Base-by-base conservation (phyloP, 1,139 yeast species). In the Yamadazyma pseudoaaseri region DNA sequence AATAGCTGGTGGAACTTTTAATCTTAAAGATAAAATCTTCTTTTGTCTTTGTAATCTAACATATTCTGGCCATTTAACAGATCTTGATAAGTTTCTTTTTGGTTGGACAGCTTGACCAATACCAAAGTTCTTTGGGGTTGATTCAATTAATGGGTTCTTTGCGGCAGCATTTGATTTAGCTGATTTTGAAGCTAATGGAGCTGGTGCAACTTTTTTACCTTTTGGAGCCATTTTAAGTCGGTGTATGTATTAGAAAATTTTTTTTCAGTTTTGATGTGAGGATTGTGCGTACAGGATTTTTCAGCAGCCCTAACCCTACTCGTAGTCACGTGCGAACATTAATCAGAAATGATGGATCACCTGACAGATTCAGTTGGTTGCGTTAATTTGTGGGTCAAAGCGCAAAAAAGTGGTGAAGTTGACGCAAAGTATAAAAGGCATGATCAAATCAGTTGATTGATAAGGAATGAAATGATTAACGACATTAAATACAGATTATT, bases 1-100 rank as follows among this genome's bases (percentile, higher is more conserved):
- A 64, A 90, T 82, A 51, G 97, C 85, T 61, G 98, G 98, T 53
- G 98, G 98, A 62, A 90, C 97, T 84, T 90, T 90, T 65, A 90
- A 81, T 82, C 98, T 89, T 70, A 89, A 69, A 57, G 84, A 76
- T 68, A 90, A 79, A 62, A 90, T 85, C 79, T 90, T 90, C 86
- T 82, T 90, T 78, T 92, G 97, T 81, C 97, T 87, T 54, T 59
- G 64, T 48, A 65, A 77, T 77, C 95, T 87, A 56, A 90, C 95
- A 70, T 89, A 89, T 73, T 84, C 94, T 64, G 96, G 96, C 96
- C 96, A 89, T 73, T 83, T 89, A 63, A 87, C 96, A 66, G 83
- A 87, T 71, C 96, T 85, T 48, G 90, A 72, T 62, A 87, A 62
- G 64, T 65, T 61, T 58, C 69, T 62, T 60, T 64, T 64, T 47